Percentiles rank a stretch among this genome's conserved stretches.
Evolutionary conservation across 2,329 filamentous ascomycete species (phyloP).

Genomic region (Seiridium cupressi): DNA sequence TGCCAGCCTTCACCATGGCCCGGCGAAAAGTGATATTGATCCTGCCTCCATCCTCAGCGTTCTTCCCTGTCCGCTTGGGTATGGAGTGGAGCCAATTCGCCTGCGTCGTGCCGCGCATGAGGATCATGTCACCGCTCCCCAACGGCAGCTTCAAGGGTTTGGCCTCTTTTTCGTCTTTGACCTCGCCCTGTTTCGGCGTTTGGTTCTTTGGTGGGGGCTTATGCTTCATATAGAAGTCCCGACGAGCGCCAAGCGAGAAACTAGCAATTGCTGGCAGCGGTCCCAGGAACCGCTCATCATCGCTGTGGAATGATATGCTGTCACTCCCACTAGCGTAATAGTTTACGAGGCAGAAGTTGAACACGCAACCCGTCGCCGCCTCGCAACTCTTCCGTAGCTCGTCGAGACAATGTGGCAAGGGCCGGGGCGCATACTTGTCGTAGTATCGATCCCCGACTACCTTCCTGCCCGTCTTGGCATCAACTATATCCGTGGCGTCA

Average conservation of each 20-base stretch:
- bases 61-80: slow-evolving; percentile 68
- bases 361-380: slow-evolving; percentile 61
- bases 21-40: slow-evolving; percentile 78
- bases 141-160: slow-evolving; percentile 52
- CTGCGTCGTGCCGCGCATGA: slow-evolving; percentile 77
- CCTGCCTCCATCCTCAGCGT: slow-evolving; percentile 59
- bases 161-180: slow-evolving; percentile 19
- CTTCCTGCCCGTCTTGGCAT: slow-evolving; percentile 14
- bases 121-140: slow-evolving; percentile 71
- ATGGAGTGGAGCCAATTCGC: slow-evolving; percentile 75
- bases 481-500: slow-evolving; percentile 35
- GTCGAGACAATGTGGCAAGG: slow-evolving; percentile 69
- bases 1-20: slow-evolving; percentile 69
- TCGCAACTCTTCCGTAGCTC: slow-evolving; percentile 62
- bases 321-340: slow-evolving; percentile 78
- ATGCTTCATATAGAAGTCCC: slow-evolving; percentile 79
- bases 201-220: slow-evolving; percentile 49
- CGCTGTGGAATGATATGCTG: slow-evolving; percentile 77
- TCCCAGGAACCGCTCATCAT: slow-evolving; percentile 77
- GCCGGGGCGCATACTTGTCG: slow-evolving; percentile 58
- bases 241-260: slow-evolving; percentile 67
- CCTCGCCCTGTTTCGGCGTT: neutral
- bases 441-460: slow-evolving; percentile 51
- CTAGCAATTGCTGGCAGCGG: slow-evolving; percentile 69
- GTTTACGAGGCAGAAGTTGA: slow-evolving; percentile 80